Conservation (phyloP, 2,329 filamentous ascomycete genomes). For the Pseudogymnoascus destructans region DNA sequence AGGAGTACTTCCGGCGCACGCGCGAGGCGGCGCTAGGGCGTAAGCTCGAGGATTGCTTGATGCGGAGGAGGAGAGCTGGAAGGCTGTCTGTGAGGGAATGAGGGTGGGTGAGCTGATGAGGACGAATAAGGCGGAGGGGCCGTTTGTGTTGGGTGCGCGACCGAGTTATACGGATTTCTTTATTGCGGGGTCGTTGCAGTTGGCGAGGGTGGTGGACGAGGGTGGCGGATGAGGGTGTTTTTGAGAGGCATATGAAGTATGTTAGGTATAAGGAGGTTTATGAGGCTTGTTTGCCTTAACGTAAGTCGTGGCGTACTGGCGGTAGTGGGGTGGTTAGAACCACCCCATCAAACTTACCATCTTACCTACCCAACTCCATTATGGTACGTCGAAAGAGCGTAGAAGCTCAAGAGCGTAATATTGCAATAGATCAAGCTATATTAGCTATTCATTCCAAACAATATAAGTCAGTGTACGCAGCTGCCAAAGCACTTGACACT, state of each 20-base stretch:
- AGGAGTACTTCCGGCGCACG: slow-evolving; percentile 30
- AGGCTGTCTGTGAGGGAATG: slow-evolving; percentile 20
- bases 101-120: slow-evolving; percentile 26
- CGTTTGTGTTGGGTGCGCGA: slow-evolving; percentile 28
- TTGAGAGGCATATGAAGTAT: slow-evolving; percentile 21
- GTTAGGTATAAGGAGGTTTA: slow-evolving; percentile 19
- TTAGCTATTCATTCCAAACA: too few species aligned
- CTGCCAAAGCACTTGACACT: too few species aligned
- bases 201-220: too few species aligned
- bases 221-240: slow-evolving; percentile 25
- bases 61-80: slow-evolving; percentile 24
- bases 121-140: slow-evolving; percentile 27
- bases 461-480: too few species aligned
- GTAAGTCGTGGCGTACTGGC: too few species aligned
- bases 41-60: slow-evolving; percentile 28
- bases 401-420: too few species aligned
- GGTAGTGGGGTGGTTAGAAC: too few species aligned
- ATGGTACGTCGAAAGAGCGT: too few species aligned
- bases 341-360: too few species aligned
- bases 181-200: slow-evolving; percentile 28
- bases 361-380: too few species aligned
- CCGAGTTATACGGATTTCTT: slow-evolving; percentile 31
- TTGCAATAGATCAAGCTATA: too few species aligned
- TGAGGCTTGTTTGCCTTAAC: slow-evolving; percentile 17
- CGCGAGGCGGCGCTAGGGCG: slow-evolving; percentile 28